Conservation (phyloP, 208 protist genomes). For the Novymonas esmeraldas region DNA sequence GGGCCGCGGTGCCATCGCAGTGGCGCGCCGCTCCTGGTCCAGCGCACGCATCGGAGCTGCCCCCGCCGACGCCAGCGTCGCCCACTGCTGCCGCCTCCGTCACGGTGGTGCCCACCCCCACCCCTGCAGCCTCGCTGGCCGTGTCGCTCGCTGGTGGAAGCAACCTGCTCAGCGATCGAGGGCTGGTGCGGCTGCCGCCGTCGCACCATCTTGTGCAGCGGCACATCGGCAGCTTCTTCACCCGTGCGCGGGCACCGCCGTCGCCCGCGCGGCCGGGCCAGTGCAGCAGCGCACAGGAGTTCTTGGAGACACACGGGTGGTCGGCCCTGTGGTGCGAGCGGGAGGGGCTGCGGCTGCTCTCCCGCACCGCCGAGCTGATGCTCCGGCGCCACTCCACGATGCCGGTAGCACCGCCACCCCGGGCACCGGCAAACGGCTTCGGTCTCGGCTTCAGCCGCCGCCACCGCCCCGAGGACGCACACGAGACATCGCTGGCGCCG, state of each 20-base stretch:
- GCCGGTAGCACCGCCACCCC: background rate
- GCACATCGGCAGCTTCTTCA: slow-evolving; percentile 43
- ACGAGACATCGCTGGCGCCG: background rate
- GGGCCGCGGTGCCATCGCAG: background rate
- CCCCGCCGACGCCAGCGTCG: background rate
- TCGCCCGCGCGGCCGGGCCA: background rate
- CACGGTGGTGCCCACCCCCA: background rate
- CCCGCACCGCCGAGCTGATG: slow-evolving; percentile 24
- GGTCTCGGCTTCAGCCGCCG: slow-evolving; percentile 11
- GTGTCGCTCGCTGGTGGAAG: slow-evolving; percentile 17
- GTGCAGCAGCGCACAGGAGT: slow-evolving; percentile 15
- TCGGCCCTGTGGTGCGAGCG: slow-evolving; percentile 41
- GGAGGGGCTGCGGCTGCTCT: slow-evolving; percentile 51
- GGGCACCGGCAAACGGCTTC: background rate
- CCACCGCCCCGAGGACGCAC: slow-evolving; percentile 4
- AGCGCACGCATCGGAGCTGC: too few species aligned
- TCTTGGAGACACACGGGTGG: slow-evolving; percentile 21
- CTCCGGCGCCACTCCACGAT: slow-evolving; percentile 24
- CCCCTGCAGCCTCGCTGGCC: slow-evolving; percentile 19
- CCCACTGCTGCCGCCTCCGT: background rate
- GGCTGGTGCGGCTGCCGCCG: slow-evolving; percentile 28
- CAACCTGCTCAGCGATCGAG: slow-evolving; percentile 28
- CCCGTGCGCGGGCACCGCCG: background rate
- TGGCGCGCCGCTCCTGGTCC: too few species aligned
- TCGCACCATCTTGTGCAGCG: slow-evolving; percentile 32